phyloP scores from a whole-genome alignment of 2,329 filamentous ascomycete genomes.

The Dryadomyces quercivorus region DNA sequence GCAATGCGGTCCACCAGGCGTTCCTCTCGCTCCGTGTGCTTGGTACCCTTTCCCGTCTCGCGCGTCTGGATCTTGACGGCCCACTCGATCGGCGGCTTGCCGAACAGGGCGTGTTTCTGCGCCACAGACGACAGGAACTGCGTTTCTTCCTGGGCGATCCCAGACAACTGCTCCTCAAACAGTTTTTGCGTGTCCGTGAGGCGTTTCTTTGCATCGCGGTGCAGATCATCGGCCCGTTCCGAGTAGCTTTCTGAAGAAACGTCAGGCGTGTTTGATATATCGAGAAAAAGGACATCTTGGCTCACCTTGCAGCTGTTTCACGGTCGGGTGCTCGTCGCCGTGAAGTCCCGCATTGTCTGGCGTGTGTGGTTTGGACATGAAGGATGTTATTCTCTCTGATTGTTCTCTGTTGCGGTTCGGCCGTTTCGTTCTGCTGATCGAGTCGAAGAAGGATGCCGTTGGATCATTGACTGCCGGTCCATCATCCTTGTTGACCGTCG shows the following conservation, averaged over 20 bases:
- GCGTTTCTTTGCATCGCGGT: conserved; percentile 6
- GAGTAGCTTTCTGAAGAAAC: conserved; percentile 10
- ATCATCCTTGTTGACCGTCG: not conserved
- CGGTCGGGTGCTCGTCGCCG: not conserved
- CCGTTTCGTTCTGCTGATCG: conserved; percentile 4
- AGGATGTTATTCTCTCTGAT: not conserved
- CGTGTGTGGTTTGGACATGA: not conserved
- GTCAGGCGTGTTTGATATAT: not conserved
- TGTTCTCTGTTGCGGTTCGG: not conserved
- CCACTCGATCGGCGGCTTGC: conserved; percentile 6
- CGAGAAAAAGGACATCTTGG: not conserved
- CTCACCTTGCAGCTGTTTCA: conserved; percentile 1
- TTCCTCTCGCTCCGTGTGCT: conserved; percentile 4
- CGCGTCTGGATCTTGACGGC: conserved; percentile 9
- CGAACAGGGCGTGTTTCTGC: conserved; percentile 1
- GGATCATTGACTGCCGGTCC: not conserved
- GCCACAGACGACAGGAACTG: conserved; percentile 1
- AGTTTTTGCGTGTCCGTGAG: conserved; percentile 1
- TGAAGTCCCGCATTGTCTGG: not conserved
- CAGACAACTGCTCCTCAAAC: conserved; percentile 6
- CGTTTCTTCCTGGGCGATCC: conserved; percentile 3
- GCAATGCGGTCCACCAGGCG: conserved; percentile 8
- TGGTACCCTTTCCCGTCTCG: not conserved
- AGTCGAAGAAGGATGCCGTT: conserved; percentile 10
- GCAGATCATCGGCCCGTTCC: conserved; percentile 7